Evolutionary conservation across 768 basidiomycete genomes (phyloP), one percentile per base, ranked within the genome.

Genomic region (Infundibulicybe gibba): DNA sequence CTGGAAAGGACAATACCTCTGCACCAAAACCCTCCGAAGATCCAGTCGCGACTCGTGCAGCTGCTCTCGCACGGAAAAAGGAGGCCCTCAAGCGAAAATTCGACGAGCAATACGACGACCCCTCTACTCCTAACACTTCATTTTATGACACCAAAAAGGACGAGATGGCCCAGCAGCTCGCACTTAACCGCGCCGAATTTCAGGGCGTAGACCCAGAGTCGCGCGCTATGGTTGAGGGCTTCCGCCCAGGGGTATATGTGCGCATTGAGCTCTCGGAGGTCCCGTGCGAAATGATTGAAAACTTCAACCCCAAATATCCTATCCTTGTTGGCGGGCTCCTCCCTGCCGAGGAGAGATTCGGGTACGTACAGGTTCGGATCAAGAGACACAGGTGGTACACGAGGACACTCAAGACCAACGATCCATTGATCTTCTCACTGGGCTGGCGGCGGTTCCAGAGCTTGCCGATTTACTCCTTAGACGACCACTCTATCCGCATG

Each of bases 391-490:
- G 97, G 44, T 98, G 95, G 95, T 91, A 83, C 67, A 73, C 79
- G 6, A 81, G 81, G 58, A 94, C 91, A 2, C 79, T 98, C 53
- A 99, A 99, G 74, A 97, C 87, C 40, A 97, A 98, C 65, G 91
- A 98, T 64, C 97, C 97, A 0, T 78, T 99, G 47, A 89, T 98
- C 53, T 80, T 98, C 68, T 97, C 94, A 1, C 71, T 98, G n/a
- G 97, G 97, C 14, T 99, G 97, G 97, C 73, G 97, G 41, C 79
- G 97, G 32, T 99, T 98, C 74, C 97, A 99, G 65, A 87, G 81
- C 0, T 73, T 95, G 5, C 97, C 97, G 2, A 87, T 97, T 53
- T 99, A 97, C 67, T 93, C 93, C 15, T 72, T 99, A 16, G 97
- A 99, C 62, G 97, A 99, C 66, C 94, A 97, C 61, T 92, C 89